These are phyloP conservation scores for Colletotrichum sp. DNA, from an alignment of 2,329 filamentous ascomycete genomes.

Conservation along the genomic window DNA sequence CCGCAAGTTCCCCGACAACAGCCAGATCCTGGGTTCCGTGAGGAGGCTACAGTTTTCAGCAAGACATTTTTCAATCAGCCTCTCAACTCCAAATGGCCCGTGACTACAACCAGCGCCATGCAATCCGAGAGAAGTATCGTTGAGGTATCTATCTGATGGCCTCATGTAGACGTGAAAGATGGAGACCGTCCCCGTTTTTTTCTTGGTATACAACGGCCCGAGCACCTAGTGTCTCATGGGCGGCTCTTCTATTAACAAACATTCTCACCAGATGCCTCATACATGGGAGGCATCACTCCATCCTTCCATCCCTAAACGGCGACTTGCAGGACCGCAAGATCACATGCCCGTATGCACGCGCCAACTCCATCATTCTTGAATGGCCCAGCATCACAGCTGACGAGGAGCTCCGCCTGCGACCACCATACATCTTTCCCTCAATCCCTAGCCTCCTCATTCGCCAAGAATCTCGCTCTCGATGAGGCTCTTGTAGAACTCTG, in stretches of 20 bases:
- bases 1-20: neutral
- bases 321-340: neutral
- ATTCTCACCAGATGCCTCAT: neutral
- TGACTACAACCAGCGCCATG: neutral
- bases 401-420: neutral
- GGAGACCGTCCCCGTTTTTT: neutral
- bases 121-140: neutral
- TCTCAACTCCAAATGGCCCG: neutral
- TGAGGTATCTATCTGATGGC: neutral
- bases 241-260: neutral
- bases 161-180: neutral
- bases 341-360: neutral
- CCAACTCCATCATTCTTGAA: neutral
- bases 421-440: neutral
- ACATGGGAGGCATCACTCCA: neutral
- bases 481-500: constrained; percentile 86
- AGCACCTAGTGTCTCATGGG: neutral
- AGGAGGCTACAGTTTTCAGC: neutral
- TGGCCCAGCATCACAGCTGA: neutral
- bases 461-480: constrained; percentile 89
- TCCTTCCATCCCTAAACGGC: neutral
- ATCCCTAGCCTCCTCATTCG: constrained; percentile 27
- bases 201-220: constrained; percentile 4
- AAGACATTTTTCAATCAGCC: neutral
- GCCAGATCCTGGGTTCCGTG: neutral